phyloP scores from a whole-genome alignment of 202 grass and related monocot species.

The Cymbopogon flexuosus region DNA sequence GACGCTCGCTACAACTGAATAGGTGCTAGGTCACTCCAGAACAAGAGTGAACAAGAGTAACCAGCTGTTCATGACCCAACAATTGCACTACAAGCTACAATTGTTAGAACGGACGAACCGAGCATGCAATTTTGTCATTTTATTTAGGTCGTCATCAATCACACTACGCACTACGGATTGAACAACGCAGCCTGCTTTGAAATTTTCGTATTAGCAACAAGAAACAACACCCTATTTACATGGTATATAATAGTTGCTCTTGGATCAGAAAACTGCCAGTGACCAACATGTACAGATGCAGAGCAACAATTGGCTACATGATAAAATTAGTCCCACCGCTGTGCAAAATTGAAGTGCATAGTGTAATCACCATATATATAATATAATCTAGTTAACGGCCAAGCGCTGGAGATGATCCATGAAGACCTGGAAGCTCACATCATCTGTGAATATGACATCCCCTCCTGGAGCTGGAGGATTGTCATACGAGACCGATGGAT shows the following conservation, averaged over 20 bases:
- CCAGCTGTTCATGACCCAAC: not conserved
- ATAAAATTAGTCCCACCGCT: not conserved
- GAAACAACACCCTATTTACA: slow-evolving; percentile 4
- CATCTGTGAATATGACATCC: slow-evolving; percentile 88
- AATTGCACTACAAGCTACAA: not conserved
- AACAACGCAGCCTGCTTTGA: not conserved
- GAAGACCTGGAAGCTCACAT: slow-evolving; percentile 85
- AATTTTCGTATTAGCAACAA: not conserved
- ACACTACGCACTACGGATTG: not conserved
- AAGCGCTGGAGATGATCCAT: slow-evolving; percentile 88
- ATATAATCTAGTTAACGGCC: slow-evolving; percentile 60
- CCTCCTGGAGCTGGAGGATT: slow-evolving; percentile 61
- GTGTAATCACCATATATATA: not conserved
- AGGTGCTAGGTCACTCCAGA: not conserved
- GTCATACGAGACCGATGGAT: slow-evolving; percentile 72
- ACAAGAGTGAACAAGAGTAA: not conserved
- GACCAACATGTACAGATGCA: not conserved
- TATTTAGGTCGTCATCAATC: not conserved
- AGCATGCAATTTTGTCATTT: not conserved
- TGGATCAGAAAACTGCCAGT: not conserved
- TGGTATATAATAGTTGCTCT: not conserved
- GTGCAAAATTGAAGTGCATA: slow-evolving; percentile 29
- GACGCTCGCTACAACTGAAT: not conserved
- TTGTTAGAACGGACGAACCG: not conserved
- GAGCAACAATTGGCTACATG: not conserved